Conservation (phyloP, 768 basidiomycete species). For the Leccinum uliginosum region DNA sequence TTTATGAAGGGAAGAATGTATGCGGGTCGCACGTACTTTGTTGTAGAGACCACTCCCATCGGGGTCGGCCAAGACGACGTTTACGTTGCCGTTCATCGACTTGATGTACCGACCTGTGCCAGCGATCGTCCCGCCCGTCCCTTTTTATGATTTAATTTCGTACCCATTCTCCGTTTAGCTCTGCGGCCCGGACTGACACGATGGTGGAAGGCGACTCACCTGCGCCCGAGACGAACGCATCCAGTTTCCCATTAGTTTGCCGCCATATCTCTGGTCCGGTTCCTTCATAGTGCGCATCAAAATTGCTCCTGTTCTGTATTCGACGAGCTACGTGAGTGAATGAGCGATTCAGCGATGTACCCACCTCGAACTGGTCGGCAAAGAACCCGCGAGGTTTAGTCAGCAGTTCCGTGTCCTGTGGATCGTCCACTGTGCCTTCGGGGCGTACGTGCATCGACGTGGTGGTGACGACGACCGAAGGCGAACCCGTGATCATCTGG, state of each 20-base stretch:
- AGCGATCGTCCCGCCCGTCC: slow-evolving; percentile 95
- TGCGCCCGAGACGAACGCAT: slow-evolving; percentile 89
- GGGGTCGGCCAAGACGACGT: slow-evolving; percentile 82
- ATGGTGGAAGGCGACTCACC: slow-evolving; percentile 40
- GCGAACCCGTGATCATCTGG: slow-evolving; percentile 41
- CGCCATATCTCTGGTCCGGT: slow-evolving; percentile 96
- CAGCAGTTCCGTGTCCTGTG: slow-evolving; percentile 39
- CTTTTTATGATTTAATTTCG: slow-evolving; percentile 37
- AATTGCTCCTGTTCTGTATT: slow-evolving; percentile 75
- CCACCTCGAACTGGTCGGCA: slow-evolving; percentile 91
- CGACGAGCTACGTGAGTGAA: neutral
- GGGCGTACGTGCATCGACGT: slow-evolving; percentile 40
- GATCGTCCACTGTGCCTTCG: slow-evolving; percentile 28
- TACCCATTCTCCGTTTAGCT: neutral
- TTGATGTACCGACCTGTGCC: slow-evolving; percentile 81
- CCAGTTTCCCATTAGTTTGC: slow-evolving; percentile 77
- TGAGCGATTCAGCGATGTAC: neutral
- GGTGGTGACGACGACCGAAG: slow-evolving; percentile 51
- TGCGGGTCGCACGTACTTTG: slow-evolving; percentile 48
- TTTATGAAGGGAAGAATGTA: neutral
- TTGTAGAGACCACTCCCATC: slow-evolving; percentile 95
- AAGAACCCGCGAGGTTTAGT: slow-evolving; percentile 78
- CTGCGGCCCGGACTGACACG: neutral
- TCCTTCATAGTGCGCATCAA: slow-evolving; percentile 79
- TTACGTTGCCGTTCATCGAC: slow-evolving; percentile 58